A percentile compares a stretch with the other conserved stretches of the same genome.
These are phyloP conservation scores for Wallemia hederae DNA, from an alignment of 1,284 basidiomycete genomes.

Conservation along the genomic window DNA sequence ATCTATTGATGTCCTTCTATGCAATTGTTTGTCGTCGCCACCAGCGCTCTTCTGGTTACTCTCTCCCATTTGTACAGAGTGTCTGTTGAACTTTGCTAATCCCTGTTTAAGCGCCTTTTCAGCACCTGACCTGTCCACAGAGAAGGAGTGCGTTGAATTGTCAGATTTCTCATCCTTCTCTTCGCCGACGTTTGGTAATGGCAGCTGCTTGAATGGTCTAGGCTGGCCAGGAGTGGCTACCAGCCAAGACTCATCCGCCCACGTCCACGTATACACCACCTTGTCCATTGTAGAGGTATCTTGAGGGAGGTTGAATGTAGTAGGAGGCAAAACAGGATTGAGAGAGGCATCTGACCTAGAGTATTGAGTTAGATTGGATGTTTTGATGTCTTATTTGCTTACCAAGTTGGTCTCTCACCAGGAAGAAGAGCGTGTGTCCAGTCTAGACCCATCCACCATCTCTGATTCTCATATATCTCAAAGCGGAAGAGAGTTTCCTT, in stretches of 20 bases:
- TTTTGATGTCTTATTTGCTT: background rate
- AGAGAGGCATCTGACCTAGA: background rate
- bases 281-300: background rate
- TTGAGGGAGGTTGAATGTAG: background rate
- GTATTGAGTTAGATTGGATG: background rate
- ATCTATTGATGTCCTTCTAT: background rate
- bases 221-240: background rate
- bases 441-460: slow-evolving; percentile 13
- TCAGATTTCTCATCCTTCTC: background rate
- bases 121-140: background rate
- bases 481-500: background rate
- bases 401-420: slow-evolving; percentile 12
- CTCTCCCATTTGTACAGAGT: background rate
- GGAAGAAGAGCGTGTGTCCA: slow-evolving; percentile 13
- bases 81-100: background rate
- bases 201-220: background rate
- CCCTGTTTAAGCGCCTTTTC: background rate
- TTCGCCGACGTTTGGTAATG: background rate
- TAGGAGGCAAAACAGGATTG: background rate
- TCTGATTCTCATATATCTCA: slow-evolving; percentile 4
- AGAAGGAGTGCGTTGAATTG: background rate
- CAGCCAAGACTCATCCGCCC: background rate
- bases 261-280: background rate
- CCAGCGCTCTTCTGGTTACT: background rate
- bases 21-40: background rate